phyloP scores from a whole-genome alignment of 257 asterid genomes.

The Handroanthus guayacan region DNA sequence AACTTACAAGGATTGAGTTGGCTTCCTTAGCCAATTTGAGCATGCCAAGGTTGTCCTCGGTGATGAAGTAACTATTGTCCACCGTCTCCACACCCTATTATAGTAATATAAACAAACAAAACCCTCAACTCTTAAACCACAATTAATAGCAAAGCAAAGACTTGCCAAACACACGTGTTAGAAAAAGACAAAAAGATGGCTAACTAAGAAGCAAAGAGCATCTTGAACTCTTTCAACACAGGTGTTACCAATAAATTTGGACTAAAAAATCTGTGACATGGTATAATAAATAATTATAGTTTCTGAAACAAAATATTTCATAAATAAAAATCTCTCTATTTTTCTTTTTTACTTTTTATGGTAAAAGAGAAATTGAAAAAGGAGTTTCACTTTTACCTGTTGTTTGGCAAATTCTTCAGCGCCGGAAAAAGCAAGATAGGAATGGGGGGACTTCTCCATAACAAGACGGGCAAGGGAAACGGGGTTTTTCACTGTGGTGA shows the following conservation, averaged over 20 bases:
- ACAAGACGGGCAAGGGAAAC: constrained; percentile 96
- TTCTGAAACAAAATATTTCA: background rate
- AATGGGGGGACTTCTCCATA: constrained; percentile 97
- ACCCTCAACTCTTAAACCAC: background rate
- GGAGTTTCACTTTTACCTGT: constrained; percentile 47
- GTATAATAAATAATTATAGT: background rate
- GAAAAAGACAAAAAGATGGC: background rate
- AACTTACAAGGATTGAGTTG: constrained; percentile 71
- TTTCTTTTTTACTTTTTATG: no score
- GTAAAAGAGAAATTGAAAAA: no score
- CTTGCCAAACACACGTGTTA: background rate
- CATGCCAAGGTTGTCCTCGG: constrained; percentile 91
- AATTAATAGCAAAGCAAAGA: background rate
- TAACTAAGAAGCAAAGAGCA: constrained; percentile 24
- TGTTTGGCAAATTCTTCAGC: constrained; percentile 92
- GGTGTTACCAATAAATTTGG: constrained; percentile 19
- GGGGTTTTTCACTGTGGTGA: constrained; percentile 88
- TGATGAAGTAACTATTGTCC: constrained; percentile 82
- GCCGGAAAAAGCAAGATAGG: constrained; percentile 88
- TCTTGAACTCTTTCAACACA: background rate
- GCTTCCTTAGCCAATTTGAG: constrained; percentile 95
- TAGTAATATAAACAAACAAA: constrained; percentile 24
- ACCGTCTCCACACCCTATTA: constrained; percentile 82
- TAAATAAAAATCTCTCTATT: no score
- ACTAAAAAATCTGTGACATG: background rate